Evolutionary conservation across 345 rosid species (phyloP).

Genomic region (Pistacia atlantica): DNA sequence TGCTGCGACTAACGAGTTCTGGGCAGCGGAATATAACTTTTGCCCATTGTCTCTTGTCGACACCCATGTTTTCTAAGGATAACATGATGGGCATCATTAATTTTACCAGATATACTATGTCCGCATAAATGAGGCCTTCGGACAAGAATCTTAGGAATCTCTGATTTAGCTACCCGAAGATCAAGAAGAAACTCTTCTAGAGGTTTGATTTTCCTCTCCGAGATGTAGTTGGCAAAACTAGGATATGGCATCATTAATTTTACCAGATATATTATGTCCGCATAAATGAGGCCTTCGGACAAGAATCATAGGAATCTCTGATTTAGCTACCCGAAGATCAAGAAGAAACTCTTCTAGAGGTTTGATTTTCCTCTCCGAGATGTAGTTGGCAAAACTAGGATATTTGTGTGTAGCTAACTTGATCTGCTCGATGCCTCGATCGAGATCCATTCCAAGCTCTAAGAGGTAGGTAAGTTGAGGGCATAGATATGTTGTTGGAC

Average conservation of each 20-base stretch:
- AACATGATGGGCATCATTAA: neutral
- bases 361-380: neutral
- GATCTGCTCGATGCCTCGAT: neutral
- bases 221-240: neutral
- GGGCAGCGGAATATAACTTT: constrained; percentile 47
- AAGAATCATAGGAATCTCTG: neutral
- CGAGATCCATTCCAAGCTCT: neutral
- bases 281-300: neutral
- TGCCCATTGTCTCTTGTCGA: constrained; percentile 41
- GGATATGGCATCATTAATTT: neutral
- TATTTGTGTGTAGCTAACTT: neutral
- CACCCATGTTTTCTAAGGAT: neutral
- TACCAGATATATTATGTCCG: neutral
- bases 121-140: neutral
- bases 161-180: neutral
- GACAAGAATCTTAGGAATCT: neutral
- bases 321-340: neutral
- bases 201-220: constrained; percentile 1
- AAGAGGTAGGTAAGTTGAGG: constrained; percentile 24
- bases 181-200: neutral
- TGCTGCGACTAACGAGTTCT: constrained; percentile 42
- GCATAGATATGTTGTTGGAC: constrained; percentile 30
- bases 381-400: neutral
- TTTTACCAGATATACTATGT: neutral
- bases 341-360: neutral